phyloP scores from a whole-genome alignment of 805 yeast genomes.

The Sugiyamaella floridensis region DNA sequence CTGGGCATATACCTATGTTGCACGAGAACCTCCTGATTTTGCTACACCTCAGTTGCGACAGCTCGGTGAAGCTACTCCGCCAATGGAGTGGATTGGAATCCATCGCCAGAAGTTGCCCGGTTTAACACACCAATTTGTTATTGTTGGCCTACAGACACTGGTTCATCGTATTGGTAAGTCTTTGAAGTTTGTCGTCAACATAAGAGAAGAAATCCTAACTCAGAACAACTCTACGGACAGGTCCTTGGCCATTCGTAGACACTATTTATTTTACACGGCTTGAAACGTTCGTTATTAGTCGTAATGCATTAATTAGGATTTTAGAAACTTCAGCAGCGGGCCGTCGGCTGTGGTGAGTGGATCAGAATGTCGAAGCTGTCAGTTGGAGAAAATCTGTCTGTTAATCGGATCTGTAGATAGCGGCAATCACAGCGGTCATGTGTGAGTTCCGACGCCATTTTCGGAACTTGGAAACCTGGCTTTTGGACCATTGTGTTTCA shows the following conservation, averaged over 20 bases:
- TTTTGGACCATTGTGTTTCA: neutral
- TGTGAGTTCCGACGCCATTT: neutral
- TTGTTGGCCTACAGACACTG: slow-evolving; percentile 64
- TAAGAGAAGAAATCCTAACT: neutral
- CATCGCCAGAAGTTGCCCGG: slow-evolving; percentile 83
- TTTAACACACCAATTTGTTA: slow-evolving; percentile 72
- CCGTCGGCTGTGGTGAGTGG: neutral
- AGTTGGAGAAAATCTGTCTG: too few relatives aligned
- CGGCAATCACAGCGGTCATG: neutral
- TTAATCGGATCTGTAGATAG: too few relatives aligned
- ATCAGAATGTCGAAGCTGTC: too few relatives aligned
- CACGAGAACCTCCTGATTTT: slow-evolving; percentile 70
- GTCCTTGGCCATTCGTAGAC: neutral
- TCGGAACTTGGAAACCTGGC: neutral
- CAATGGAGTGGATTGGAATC: slow-evolving; percentile 95
- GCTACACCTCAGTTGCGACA: slow-evolving; percentile 87
- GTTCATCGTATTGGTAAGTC: slow-evolving; percentile 56
- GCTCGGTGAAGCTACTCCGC: slow-evolving; percentile 95
- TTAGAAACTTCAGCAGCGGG: neutral
- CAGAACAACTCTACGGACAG: slow-evolving; percentile 4
- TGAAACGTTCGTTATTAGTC: neutral
- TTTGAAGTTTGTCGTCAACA: neutral
- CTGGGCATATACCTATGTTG: slow-evolving; percentile 39
- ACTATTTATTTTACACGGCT: neutral
- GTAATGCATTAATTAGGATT: neutral